Evolutionary conservation across 495 filamentous ascomycete genomes (phyloP).

Genomic region (Trichoderma asperelloides): DNA sequence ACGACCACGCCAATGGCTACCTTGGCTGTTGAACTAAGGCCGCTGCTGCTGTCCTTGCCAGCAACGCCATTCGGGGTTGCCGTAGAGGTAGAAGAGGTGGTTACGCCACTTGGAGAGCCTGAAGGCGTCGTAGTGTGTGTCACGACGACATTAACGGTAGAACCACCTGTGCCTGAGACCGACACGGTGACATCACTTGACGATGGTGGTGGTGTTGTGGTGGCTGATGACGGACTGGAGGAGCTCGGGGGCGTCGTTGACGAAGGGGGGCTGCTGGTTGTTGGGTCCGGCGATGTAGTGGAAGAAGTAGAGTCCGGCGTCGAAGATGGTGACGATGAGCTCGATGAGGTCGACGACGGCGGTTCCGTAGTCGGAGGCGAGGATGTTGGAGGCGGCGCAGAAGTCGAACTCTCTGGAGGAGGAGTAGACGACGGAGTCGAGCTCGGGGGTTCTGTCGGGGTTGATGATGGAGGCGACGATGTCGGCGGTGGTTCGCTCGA

Average conservation of each 20-base stretch:
- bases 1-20: constrained; percentile 93
- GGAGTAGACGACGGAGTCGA: constrained; percentile 10
- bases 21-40: constrained; percentile 40
- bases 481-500: constrained; percentile 13
- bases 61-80: constrained; percentile 19
- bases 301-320: constrained; percentile 14
- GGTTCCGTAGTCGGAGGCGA: constrained; percentile 6
- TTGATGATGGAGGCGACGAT: constrained; percentile 21
- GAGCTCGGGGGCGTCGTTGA: constrained; percentile 9
- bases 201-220: neutral
- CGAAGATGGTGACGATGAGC: constrained; percentile 13
- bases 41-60: constrained; percentile 11
- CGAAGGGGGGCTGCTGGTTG: constrained; percentile 18
- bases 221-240: neutral
- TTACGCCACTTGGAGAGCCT: neutral
- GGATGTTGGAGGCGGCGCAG: neutral
- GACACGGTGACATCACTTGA: neutral
- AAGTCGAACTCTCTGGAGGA: constrained; percentile 9
- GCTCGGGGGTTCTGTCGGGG: constrained; percentile 18
- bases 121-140: neutral
- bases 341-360: constrained; percentile 7
- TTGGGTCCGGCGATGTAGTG: constrained; percentile 19
- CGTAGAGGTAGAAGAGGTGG: constrained; percentile 19
- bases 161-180: neutral
- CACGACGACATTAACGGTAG: neutral